Evolutionary conservation across 352 stramenopile genomes (phyloP), one percentile per base, ranked within the genome.

Genomic region (Sclerospora graminicola): DNA sequence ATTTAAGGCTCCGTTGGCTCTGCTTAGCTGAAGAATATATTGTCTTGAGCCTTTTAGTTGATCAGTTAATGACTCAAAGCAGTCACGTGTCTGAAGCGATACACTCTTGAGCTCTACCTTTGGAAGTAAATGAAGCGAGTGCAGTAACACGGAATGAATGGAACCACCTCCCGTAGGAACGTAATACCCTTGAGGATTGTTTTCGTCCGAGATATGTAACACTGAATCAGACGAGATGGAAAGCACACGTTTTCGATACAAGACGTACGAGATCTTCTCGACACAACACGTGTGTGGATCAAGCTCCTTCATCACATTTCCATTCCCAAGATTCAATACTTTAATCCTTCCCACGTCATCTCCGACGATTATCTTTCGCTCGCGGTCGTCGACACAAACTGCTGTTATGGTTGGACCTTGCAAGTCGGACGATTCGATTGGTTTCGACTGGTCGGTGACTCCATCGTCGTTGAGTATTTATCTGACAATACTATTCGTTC

Each of bases 291-390:
- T 34, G 39, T 87, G 72, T 10, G 77, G 69, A n/a, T n/a, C n/a
- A n/a, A n/a, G n/a, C n/a, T n/a, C n/a, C 45, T 94, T 94, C 67
- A 89, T 91, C 18, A 89, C 61, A 35, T 82, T 85, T 28, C 82
- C 79, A 29, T 91, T 91, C 13, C 84, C 64, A 15, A 66, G 39
- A 34, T 91, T 94, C 8, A 88, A 45, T 11, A 94, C 65, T 23
- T 75, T 69, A 24, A 91, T 54, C 8, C 60, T 56, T 1, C 82
- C 82, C 0, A 48, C 47, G 28, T 90, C 77, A 38, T 91, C 75
- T 8, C 82, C 82, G 2, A 91, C 32, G 26, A 94, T 68, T 14
- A 91, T 45, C 45, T 94, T 91, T 1, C 82, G 60, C 48, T 89
- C 73, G 1, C 79, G 67, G 32, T 94, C 79, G 50, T 94, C 82